Percentiles rank a stretch among this genome's conserved stretches.
Evolutionary conservation across 768 basidiomycete genomes (phyloP).

Genomic region (Phlegmacium glaucopus): DNA sequence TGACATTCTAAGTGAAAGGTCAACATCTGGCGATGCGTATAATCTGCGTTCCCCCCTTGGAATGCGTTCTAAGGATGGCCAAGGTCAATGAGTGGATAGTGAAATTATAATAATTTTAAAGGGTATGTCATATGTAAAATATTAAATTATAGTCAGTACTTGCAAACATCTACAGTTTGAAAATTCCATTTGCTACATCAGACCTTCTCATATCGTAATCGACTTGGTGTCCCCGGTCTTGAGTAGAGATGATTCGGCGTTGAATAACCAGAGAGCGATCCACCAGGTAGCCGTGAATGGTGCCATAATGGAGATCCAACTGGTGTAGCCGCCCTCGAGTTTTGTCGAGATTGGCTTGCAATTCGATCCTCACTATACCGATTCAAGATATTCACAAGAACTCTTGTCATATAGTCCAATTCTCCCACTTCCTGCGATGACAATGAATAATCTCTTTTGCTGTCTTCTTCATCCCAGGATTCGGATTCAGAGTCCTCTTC

Average conservation of each 20-base stretch:
- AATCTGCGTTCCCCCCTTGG: too few species aligned
- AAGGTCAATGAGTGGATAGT: too few species aligned
- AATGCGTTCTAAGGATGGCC: too few species aligned
- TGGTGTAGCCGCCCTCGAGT: conserved; percentile 68
- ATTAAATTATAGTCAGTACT: too few species aligned
- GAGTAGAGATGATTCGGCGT: conserved; percentile 52
- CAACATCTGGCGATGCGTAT: too few species aligned
- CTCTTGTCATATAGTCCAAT: conserved; percentile 68
- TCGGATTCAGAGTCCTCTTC: conserved; percentile 55
- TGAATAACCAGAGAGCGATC: conserved; percentile 52
- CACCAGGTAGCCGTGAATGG: conserved; percentile 30
- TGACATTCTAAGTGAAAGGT: too few species aligned
- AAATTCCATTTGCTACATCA: conserved; percentile 15
- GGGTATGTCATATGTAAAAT: too few species aligned
- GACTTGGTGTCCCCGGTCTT: conserved; percentile 63
- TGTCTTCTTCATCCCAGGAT: conserved; percentile 53
- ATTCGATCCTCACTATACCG: conserved; percentile 66
- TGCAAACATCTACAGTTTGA: conserved; percentile 10
- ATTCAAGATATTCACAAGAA: conserved; percentile 72
- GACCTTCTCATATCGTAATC: conserved; percentile 27
- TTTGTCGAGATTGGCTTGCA: conserved; percentile 51
- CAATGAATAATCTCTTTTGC: conserved; percentile 46
- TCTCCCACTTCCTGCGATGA: conserved; percentile 70
- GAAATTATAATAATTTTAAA: too few species aligned
- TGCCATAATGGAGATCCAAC: conserved; percentile 45